Conservation (phyloP, 768 basidiomycete genomes). For the Daedaleopsis nitida region DNA sequence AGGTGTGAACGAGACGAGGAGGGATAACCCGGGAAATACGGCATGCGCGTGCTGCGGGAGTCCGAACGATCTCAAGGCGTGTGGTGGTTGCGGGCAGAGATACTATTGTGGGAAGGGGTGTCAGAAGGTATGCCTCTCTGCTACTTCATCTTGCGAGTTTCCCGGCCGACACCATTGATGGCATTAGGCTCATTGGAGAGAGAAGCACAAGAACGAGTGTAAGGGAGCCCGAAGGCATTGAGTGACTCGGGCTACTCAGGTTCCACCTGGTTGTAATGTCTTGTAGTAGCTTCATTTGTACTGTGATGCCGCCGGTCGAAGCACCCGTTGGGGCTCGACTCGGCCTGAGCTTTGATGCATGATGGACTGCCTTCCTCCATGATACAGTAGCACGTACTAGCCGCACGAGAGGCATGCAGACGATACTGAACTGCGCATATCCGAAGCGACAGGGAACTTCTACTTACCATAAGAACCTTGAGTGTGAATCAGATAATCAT, state of each 20-base stretch:
- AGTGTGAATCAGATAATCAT: too few relatives aligned
- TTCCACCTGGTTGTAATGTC: too few relatives aligned
- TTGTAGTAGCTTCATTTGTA: too few relatives aligned
- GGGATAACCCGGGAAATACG: slow-evolving; percentile 5
- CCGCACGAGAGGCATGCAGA: too few relatives aligned
- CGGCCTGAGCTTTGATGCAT: too few relatives aligned
- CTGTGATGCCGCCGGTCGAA: too few relatives aligned
- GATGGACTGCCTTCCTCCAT: too few relatives aligned
- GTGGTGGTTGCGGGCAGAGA: slow-evolving; percentile 8
- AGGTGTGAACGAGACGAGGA: slow-evolving; percentile 1
- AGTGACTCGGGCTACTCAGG: not conserved
- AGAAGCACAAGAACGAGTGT: slow-evolving; percentile 13
- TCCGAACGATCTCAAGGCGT: slow-evolving; percentile 8
- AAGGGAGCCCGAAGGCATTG: not conserved
- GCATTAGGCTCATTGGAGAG: slow-evolving; percentile 4
- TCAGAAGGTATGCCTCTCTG: slow-evolving; percentile 4
- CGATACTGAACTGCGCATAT: too few relatives aligned
- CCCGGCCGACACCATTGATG: not conserved
- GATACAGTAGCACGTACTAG: too few relatives aligned
- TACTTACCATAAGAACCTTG: too few relatives aligned
- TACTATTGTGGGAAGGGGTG: slow-evolving; percentile 10
- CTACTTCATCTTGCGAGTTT: not conserved
- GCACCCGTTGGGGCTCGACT: too few relatives aligned
- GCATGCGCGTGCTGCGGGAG: slow-evolving; percentile 15
- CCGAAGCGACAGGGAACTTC: too few relatives aligned